Percentiles rank a stretch among this genome's conserved stretches.
Conservation (phyloP, 257 asterid species). For the Plectranthus barbatus region DNA sequence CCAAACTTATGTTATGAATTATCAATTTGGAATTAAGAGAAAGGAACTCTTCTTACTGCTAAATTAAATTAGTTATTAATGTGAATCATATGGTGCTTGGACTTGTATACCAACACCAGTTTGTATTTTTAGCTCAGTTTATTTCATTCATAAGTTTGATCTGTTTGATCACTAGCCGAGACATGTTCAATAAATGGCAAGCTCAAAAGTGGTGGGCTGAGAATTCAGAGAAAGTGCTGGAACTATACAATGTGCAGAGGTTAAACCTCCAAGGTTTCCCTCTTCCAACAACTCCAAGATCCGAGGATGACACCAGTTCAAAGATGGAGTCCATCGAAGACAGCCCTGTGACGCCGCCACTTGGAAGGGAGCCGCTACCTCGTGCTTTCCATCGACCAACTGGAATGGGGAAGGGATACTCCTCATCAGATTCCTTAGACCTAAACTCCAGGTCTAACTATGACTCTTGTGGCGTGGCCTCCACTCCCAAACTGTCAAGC, state of each 20-base stretch:
- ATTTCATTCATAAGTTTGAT: not conserved
- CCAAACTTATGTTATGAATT: not conserved
- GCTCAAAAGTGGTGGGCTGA: conserved; percentile 99
- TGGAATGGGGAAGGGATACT: conserved; percentile 37
- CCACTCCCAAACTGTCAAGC: conserved; percentile 90
- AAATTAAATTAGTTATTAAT: too few species aligned
- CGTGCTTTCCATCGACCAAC: conserved; percentile 50
- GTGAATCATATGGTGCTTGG: too few species aligned
- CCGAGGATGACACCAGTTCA: conserved; percentile 63
- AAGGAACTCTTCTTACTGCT: not conserved
- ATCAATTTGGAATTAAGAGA: not conserved
- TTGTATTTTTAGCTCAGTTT: too few species aligned
- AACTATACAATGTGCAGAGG: conserved; percentile 84
- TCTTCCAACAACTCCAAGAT: conserved; percentile 69
- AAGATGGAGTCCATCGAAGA: conserved; percentile 56
- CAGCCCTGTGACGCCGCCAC: conserved; percentile 87
- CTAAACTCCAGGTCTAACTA: conserved; percentile 48
- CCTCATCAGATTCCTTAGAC: conserved; percentile 63
- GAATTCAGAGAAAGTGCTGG: conserved; percentile 80
- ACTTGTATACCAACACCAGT: too few species aligned
- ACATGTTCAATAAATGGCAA: conserved; percentile 87
- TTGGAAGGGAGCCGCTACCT: conserved; percentile 61
- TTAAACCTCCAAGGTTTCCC: conserved; percentile 77
- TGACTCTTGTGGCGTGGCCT: conserved; percentile 51
- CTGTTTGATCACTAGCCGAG: conserved; percentile 49